Evolutionary conservation across 2,329 filamentous ascomycete species (phyloP).

Genomic region (Fusarium mexicanum): DNA sequence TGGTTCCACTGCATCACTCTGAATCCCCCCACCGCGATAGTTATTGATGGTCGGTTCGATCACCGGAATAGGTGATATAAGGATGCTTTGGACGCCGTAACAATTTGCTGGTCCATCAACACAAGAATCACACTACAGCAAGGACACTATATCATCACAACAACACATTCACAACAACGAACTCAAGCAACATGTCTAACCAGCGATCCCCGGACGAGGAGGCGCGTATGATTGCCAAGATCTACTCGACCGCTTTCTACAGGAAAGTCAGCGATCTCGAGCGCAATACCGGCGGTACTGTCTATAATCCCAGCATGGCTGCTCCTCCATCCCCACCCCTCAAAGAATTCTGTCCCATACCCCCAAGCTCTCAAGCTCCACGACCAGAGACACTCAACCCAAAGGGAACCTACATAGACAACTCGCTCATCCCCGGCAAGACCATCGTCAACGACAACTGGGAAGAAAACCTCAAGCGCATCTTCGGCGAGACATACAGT

Average conservation of each 20-base stretch:
- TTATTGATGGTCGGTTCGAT: background rate
- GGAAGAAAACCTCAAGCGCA: background rate
- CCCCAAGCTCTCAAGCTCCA: background rate
- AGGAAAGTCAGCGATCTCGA: background rate
- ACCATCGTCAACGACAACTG: background rate
- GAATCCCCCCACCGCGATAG: background rate
- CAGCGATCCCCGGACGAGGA: background rate
- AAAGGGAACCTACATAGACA: background rate
- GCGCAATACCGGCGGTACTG: background rate
- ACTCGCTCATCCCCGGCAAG: background rate
- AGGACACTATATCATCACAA: background rate
- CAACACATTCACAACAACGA: background rate
- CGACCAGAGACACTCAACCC: background rate
- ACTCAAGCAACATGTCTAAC: background rate
- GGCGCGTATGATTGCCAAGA: background rate
- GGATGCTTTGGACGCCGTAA: background rate
- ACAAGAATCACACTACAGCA: background rate
- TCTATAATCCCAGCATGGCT: background rate
- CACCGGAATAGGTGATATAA: background rate
- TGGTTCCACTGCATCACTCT: background rate
- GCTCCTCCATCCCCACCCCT: background rate
- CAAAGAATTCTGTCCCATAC: background rate
- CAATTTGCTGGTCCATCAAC: background rate
- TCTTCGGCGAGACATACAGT: background rate
- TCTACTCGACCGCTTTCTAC: background rate